Conservation (phyloP, 306 rosid genomes). For the Castanea crenata region DNA sequence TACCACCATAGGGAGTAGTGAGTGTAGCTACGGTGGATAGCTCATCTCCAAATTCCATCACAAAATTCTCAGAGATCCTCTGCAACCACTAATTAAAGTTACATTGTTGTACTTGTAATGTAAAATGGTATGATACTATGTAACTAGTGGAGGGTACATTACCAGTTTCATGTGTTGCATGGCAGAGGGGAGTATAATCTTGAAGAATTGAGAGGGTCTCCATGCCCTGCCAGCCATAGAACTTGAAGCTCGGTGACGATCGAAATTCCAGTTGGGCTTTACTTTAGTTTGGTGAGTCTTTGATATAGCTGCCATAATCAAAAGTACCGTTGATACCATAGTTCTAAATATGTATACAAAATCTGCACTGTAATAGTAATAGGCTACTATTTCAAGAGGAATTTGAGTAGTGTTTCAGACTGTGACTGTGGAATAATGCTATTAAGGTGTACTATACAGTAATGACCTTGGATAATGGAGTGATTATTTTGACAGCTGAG, state of each 20-base stretch:
- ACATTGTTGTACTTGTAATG: too few relatives aligned
- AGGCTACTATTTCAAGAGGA: too few relatives aligned
- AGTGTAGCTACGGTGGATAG: background rate
- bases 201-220: background rate
- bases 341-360: too few relatives aligned
- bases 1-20: slow-evolving; percentile 6
- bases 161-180: background rate
- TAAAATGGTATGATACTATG: too few relatives aligned
- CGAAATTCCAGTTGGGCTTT: background rate
- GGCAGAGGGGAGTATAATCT: background rate
- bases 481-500: too few relatives aligned
- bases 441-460: too few relatives aligned
- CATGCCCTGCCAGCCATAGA: background rate
- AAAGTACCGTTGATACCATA: too few relatives aligned
- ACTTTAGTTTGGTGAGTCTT: background rate
- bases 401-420: too few relatives aligned
- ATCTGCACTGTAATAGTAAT: too few relatives aligned
- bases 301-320: too few relatives aligned
- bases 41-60: slow-evolving; percentile 1
- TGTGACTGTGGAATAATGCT: too few relatives aligned
- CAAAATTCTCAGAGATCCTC: slow-evolving; percentile 2
- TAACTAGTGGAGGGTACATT: background rate
- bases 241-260: background rate
- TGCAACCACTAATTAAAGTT: background rate
- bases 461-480: too few relatives aligned